Evolutionary conservation across 78 protist species (phyloP).

Genomic region (Guillardia theta): DNA sequence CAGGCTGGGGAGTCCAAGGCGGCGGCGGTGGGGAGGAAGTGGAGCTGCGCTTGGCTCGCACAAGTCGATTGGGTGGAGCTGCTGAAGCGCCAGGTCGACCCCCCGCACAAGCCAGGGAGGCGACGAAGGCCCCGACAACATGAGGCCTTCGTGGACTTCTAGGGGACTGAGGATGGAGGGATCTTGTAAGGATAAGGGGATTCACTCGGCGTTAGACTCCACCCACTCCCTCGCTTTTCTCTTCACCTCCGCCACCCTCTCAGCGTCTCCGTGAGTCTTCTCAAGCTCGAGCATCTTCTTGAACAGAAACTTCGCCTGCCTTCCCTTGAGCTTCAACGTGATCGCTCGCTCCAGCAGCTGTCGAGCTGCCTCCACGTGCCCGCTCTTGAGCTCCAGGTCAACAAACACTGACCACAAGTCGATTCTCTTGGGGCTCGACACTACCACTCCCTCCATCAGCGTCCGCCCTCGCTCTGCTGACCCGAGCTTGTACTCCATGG

Average conservation of each 20-base stretch:
- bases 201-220: neutral
- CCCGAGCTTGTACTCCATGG: constrained; percentile 89
- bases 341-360: constrained; percentile 78
- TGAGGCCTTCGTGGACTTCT: too few species aligned
- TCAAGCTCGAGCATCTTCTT: constrained; percentile 43
- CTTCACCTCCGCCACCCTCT: neutral
- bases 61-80: constrained; percentile 57
- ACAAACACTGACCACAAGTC: constrained; percentile 85
- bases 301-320: constrained; percentile 85
- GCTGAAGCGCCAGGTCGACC: constrained; percentile 63
- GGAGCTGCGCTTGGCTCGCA: too few species aligned
- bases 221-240: neutral
- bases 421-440: constrained; percentile 80
- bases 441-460: constrained; percentile 75
- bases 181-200: too few species aligned
- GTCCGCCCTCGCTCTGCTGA: constrained; percentile 87
- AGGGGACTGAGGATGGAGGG: too few species aligned
- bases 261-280: neutral
- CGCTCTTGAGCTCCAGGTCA: neutral
- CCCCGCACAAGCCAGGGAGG: neutral
- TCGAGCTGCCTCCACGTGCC: constrained; percentile 42
- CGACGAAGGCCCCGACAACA: too few species aligned
- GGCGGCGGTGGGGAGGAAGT: too few species aligned
- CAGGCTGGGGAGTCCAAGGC: too few species aligned
- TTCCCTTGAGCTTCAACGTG: constrained; percentile 67